A percentile compares a stretch with the other conserved stretches of the same genome.
Evolutionary conservation across 2,329 filamentous ascomycete species (phyloP).

Genomic region (Kalmusia sp.): DNA sequence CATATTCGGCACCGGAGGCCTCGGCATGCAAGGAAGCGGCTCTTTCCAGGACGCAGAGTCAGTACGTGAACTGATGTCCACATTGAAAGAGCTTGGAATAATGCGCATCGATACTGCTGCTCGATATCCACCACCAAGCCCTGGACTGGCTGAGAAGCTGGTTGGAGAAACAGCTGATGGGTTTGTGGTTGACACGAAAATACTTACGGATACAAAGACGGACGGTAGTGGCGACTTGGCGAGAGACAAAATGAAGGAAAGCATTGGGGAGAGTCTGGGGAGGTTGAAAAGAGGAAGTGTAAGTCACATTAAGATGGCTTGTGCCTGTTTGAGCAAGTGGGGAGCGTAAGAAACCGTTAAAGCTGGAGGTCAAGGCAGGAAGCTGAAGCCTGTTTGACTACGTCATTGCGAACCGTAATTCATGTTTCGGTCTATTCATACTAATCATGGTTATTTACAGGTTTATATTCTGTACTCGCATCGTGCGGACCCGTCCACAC

Average conservation of each 20-base stretch:
- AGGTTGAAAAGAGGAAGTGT: slow-evolving; percentile 5
- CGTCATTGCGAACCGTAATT: too few species aligned
- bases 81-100: slow-evolving; percentile 10
- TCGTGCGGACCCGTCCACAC: slow-evolving; percentile 15
- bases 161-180: slow-evolving; percentile 11
- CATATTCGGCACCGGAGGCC: slow-evolving; percentile 15
- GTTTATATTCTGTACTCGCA: slow-evolving; percentile 17
- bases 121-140: slow-evolving; percentile 16
- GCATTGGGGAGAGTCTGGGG: slow-evolving; percentile 10
- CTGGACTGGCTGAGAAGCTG: slow-evolving; percentile 12
- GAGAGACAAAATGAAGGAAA: slow-evolving; percentile 7
- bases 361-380: too few species aligned
- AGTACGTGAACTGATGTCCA: slow-evolving; percentile 8
- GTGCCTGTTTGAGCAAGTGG: neutral
- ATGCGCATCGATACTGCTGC: slow-evolving; percentile 13
- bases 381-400: too few species aligned
- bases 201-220: slow-evolving; percentile 10
- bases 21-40: slow-evolving; percentile 11
- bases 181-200: slow-evolving; percentile 18
- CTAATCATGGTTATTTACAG: neutral
- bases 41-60: slow-evolving; percentile 7
- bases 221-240: slow-evolving; percentile 18
- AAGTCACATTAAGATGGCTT: neutral
- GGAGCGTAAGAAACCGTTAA: too few species aligned
- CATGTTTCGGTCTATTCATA: neutral